phyloP scores from a whole-genome alignment of 179 eudicot genomes.

The Silene noctiflora region DNA sequence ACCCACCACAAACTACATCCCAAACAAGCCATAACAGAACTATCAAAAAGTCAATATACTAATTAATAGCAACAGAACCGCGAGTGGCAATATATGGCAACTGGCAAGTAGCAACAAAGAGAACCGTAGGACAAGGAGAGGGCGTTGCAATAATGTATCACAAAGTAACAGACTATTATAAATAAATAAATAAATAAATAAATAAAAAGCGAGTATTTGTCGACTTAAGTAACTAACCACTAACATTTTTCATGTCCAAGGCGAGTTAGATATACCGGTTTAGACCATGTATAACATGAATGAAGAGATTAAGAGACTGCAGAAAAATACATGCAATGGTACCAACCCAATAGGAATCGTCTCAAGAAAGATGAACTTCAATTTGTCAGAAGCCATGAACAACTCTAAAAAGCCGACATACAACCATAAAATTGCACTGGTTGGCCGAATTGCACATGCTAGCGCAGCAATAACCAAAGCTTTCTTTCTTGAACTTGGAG shows the following conservation, averaged over 20 bases:
- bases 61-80: too few species aligned
- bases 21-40: too few species aligned
- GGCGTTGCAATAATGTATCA: too few species aligned
- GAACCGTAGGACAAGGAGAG: too few species aligned
- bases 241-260: not conserved
- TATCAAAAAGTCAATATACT: too few species aligned
- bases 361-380: slow-evolving; percentile 70
- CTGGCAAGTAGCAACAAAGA: too few species aligned
- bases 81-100: too few species aligned
- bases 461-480: slow-evolving; percentile 76
- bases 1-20: too few species aligned
- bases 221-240: too few species aligned
- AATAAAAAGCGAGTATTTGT: too few species aligned
- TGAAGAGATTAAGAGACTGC: slow-evolving; percentile 3
- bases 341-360: slow-evolving; percentile 83
- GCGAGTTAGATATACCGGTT: not conserved
- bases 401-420: slow-evolving; percentile 78
- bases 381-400: slow-evolving; percentile 41
- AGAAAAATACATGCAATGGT: slow-evolving; percentile 16
- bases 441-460: slow-evolving; percentile 91
- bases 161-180: too few species aligned
- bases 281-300: not conserved
- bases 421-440: slow-evolving; percentile 90
- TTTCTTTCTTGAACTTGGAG: slow-evolving; percentile 56
- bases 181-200: too few species aligned